These are phyloP conservation scores for Pachyrhizus erosus DNA, from an alignment of 306 rosid species.

Conservation along the genomic window DNA sequence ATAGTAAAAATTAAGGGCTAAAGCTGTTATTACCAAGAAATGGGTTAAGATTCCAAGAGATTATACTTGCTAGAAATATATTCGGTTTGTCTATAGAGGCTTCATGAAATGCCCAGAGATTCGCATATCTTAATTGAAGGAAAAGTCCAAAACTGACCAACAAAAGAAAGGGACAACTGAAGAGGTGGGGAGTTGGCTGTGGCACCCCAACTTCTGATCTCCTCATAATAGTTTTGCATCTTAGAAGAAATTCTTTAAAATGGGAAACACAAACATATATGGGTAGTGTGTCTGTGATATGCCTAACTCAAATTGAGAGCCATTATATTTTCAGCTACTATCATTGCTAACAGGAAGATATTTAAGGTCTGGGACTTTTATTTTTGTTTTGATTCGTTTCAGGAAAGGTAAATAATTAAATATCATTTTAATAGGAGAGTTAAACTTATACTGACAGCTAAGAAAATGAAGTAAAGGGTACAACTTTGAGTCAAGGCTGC, in stretches of 20 bases:
- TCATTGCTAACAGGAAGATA: conserved; percentile 9
- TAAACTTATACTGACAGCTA: not conserved
- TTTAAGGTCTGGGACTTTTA: not conserved
- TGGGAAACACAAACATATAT: conserved; percentile 33
- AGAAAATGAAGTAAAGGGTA: conserved; percentile 35
- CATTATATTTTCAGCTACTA: not conserved
- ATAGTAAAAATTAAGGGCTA: not conserved
- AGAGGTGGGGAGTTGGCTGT: conserved; percentile 10
- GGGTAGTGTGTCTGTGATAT: conserved; percentile 6
- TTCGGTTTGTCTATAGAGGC: conserved; percentile 26
- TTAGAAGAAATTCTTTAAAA: conserved; percentile 33
- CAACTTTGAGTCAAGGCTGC: conserved; percentile 43
- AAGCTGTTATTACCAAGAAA: conserved; percentile 2
- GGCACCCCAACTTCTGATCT: conserved; percentile 23
- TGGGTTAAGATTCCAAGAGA: conserved; percentile 11
- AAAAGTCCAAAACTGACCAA: conserved; percentile 43
- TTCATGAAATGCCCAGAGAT: conserved; percentile 33
- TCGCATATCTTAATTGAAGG: conserved; percentile 44
- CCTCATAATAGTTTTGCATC: conserved; percentile 16
- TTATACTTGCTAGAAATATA: conserved; percentile 6
- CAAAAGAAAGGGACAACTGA: conserved; percentile 48
- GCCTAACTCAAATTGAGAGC: conserved; percentile 19
- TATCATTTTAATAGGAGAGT: not conserved
- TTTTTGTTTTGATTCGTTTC: conserved; percentile 1
- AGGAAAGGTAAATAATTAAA: conserved; percentile 1